Base-by-base conservation (phyloP, 345 rosid species). In the Rhodomyrtus tomentosa region DNA sequence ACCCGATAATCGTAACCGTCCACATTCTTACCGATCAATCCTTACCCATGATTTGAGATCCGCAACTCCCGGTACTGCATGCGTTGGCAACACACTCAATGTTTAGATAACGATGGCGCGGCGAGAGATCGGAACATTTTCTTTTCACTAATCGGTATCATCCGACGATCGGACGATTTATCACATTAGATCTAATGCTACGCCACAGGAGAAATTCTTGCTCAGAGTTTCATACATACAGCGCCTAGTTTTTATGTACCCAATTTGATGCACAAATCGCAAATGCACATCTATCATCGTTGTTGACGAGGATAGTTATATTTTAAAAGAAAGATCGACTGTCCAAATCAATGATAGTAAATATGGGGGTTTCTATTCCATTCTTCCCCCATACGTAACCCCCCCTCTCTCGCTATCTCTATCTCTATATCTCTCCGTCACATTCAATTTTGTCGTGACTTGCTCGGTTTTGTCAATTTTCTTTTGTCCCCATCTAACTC, bases 91-190 rank as follows among this genome's bases (percentile, higher is more conserved):
- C 21, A 7, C 22, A 14, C 38, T 27, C 18, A 2, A 58, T 29
- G 5, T n/a, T 5, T 27, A 58, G 3, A 6, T 4, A 0, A 0
- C 1, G 32, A 58, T 1, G 20, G 5, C 20, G 5, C 7, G 21
- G 20, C 53, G 4, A 58, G 10, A 59, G 18, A 29, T 29, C 16
- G 1, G 20, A 14, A 0, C 7, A 2, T 14, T 13, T 54, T 7
- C 3, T 27, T 58, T 27, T 0, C 0, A 5, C 10, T n/a, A 0
- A 27, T 14, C 1, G 1, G 18, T 2, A 0, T 27, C 1, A 58
- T 58, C 13, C 9, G 6, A 27, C 2, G 8, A 14, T 58, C 50
- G 14, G 14, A 3, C 2, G 36, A 27, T 27, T 0, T 49, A 10
- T 11, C 11, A 49, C 4, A 4, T 49, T 49, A 13, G 50, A 1